Evolutionary conservation across 164 flowering plant genomes (phyloP).

Genomic region (Umbellularia californica): DNA sequence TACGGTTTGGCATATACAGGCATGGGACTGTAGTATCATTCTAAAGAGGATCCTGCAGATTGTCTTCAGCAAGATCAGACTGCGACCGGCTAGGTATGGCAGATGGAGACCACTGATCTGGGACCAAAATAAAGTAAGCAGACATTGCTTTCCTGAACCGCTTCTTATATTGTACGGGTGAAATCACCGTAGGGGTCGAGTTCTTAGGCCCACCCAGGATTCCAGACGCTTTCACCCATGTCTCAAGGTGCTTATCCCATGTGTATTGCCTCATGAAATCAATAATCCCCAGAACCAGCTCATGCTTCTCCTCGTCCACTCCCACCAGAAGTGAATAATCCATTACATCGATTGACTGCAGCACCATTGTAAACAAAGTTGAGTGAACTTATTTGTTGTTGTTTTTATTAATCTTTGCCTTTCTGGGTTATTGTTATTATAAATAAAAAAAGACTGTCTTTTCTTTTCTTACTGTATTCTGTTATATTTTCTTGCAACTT

Average conservation of each 20-base stretch:
- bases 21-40: slow-evolving; percentile 26
- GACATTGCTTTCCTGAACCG: slow-evolving; percentile 99
- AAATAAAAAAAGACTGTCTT: too few species aligned
- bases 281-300: slow-evolving; percentile 91
- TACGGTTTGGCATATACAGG: slow-evolving; percentile 24
- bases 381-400: not conserved
- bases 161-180: slow-evolving; percentile 94
- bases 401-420: too few species aligned
- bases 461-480: too few species aligned
- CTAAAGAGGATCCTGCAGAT: slow-evolving; percentile 34
- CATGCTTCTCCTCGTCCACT: slow-evolving; percentile 86
- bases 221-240: slow-evolving; percentile 98
- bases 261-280: slow-evolving; percentile 99
- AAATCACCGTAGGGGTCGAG: slow-evolving; percentile 82
- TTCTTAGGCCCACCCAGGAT: slow-evolving; percentile 93
- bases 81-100: slow-evolving; percentile 60
- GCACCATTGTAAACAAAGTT: not conserved
- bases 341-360: slow-evolving; percentile 94
- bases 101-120: slow-evolving; percentile 91
- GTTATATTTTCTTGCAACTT: too few species aligned
- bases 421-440: too few species aligned
- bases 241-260: slow-evolving; percentile 98
- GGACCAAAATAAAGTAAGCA: slow-evolving; percentile 89
- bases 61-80: slow-evolving; percentile 61
- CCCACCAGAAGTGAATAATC: slow-evolving; percentile 96